Percentiles rank a stretch among this genome's conserved stretches.
These are phyloP conservation scores for Alloteropsis semialata DNA, from an alignment of 176 grass and related monocot species.

Conservation along the genomic window DNA sequence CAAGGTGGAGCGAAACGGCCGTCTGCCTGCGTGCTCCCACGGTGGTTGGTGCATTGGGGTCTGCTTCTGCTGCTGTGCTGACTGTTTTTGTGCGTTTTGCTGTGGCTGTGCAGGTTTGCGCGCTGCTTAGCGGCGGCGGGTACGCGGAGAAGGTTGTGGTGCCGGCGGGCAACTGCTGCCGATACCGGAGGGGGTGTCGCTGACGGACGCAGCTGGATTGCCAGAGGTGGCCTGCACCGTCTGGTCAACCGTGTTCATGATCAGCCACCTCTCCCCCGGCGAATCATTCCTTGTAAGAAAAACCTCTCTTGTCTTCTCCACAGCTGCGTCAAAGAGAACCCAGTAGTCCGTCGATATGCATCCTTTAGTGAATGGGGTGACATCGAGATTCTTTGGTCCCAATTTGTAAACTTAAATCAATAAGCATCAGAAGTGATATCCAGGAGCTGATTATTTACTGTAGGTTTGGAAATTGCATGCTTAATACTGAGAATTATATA, in stretches of 20 bases:
- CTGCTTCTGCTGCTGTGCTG: neutral
- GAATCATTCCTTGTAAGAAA: constrained; percentile 76
- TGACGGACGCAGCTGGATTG: constrained; percentile 66
- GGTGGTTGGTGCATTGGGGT: neutral
- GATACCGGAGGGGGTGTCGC: constrained; percentile 64
- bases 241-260: constrained; percentile 97
- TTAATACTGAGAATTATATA: neutral
- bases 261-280: constrained; percentile 60
- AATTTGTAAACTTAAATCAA: neutral
- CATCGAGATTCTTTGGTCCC: neutral
- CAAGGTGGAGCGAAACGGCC: constrained; percentile 28
- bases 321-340: neutral
- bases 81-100: neutral
- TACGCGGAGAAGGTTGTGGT: constrained; percentile 90
- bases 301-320: neutral
- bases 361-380: neutral
- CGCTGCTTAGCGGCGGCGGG: constrained; percentile 66
- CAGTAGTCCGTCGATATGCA: neutral
- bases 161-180: constrained; percentile 63
- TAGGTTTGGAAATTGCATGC: neutral
- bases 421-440: neutral
- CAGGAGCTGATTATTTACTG: neutral
- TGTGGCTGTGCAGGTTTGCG: constrained; percentile 51
- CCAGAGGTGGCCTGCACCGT: constrained; percentile 82
- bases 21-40: neutral